Evolutionary conservation across 371 early-diverging fungal species (phyloP), one percentile per base, ranked within the genome.

Genomic region (Mucor velutinosus): DNA sequence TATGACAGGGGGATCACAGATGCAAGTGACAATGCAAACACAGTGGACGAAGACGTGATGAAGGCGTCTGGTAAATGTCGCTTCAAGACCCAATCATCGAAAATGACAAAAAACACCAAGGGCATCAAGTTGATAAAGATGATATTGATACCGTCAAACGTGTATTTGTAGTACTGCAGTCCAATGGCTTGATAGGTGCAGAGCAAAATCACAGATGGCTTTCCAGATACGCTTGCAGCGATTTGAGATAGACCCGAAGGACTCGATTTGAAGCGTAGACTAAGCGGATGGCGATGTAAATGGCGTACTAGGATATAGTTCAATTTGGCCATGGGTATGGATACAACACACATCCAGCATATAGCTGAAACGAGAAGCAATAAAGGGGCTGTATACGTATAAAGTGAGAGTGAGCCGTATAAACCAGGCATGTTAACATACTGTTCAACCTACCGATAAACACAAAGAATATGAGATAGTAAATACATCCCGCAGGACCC

Each of bases 141-240:
- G 61, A 98, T 95, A 81, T 97, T 98, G 82, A 96, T 92, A 15
- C 99, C 99, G 67, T 96, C 96, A 53, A 92, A 88, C 7, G 98
- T 97, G 77, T 95, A 97, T 79, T 94, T 94, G 87, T 92, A 93
- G 76, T 95, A 95, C 71, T 90, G 89, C 56, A 89, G 72, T 17
- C 95, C 95, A 39, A 91, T 79, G 0, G 94, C 94, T 55, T 91
- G 86, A 69, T 90, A 90, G 0, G 92, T 92, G 74, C 94, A 94
- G 35, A 95, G 77, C 29, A 94, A 71, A 25, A 93, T 89, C 41
- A 84, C 76, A 10, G 82, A 75, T 7, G 79, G 76, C 33, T 80
- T 72, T 2, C 56, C 55, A 3, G 78, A 55, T 15, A 32, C 41
- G 12, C 43, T 37, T 0, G 60, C 60, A 17, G 59, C 30, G 6